These are phyloP conservation scores for Hibiscus trionum DNA, from an alignment of 345 rosid species.

Conservation along the genomic window DNA sequence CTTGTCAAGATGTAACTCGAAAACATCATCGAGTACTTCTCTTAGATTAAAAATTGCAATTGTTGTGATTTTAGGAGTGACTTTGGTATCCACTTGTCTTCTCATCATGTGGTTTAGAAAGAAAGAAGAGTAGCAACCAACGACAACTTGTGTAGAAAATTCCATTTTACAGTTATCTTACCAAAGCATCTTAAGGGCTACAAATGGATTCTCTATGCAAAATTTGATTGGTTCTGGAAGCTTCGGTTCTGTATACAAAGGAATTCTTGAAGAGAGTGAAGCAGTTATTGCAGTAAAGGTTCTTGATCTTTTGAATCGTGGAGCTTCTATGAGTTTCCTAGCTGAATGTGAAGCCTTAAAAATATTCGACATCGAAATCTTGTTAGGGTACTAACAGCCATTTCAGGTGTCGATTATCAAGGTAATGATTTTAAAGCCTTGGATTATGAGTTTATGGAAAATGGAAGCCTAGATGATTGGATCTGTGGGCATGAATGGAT, in stretches of 20 bases:
- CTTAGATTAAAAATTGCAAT: background rate
- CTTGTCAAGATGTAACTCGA: conserved; percentile 8
- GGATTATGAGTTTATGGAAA: no score
- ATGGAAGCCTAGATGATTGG: no score
- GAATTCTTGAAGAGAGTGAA: conserved; percentile 7
- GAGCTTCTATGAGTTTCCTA: background rate
- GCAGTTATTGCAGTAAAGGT: conserved; percentile 25
- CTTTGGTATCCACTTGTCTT: background rate
- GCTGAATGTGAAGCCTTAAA: background rate
- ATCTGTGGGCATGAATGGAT: no score
- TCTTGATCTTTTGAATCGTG: conserved; percentile 17
- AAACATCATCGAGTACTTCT: background rate
- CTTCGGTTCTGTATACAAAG: conserved; percentile 16
- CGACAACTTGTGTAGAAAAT: background rate
- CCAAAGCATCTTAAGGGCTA: conserved; percentile 5
- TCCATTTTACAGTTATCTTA: conserved; percentile 1
- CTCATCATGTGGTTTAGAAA: background rate
- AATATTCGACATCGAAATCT: conserved; percentile 37
- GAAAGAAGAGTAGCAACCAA: background rate
- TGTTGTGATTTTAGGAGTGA: background rate
- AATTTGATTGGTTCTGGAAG: background rate
- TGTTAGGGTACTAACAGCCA: conserved; percentile 22
- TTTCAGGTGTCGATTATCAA: conserved; percentile 1
- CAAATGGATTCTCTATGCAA: conserved; percentile 16
- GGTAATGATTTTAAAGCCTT: background rate